Evolutionary conservation across 2,329 filamentous ascomycete genomes (phyloP), one percentile per base, ranked within the genome.

Genomic region (Botrytis sinoallii): DNA sequence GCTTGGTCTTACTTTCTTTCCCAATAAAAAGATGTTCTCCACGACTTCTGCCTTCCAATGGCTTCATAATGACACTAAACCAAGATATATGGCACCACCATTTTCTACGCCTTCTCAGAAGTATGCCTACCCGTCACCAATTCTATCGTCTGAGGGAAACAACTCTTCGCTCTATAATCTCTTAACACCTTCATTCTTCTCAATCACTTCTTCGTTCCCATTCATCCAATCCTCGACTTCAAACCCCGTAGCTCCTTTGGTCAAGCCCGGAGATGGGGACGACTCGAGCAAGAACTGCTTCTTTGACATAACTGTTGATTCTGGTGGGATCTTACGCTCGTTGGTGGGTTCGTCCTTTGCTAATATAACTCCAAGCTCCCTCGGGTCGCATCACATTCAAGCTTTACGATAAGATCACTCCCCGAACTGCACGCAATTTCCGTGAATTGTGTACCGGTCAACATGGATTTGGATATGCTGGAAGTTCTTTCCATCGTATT

Each of bases 361-460:
- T 68, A 40, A 71, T 25, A 40, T 4, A 25, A 22, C 10, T 29
- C 6, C 2, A 66, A 71, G 70, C 60, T 44, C 70, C 70, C 1
- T 46, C 80, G 70, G 94, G 92, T 81, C 92, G 92, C 83, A 93
- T 98, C 88, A 92, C 88, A 76, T 95, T 98, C 84, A 94, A 98
- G 85, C 90, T 99, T 75, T 91, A 90, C 84, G 83, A 85, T 77
- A 85, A 89, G 78, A 87, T 97, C 74, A 94, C 97, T n/a, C 95
- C 95, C 81, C 97, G 97, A 86, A 98, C 95, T 3, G 93, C 93
- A 77, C 95, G 98, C 80, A 98, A 98, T 88, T 98, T 98, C 87
- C 93, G 95, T 80, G 90, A 91, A 71, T 90, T 98, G 75, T 98
- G 94, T 86, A 97, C 95, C 0, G 88, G 88, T 79, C 88, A 93